Evolutionary conservation across 495 filamentous ascomycete species (phyloP), one percentile per base, ranked within the genome.

Genomic region (Tuber calosporum): DNA sequence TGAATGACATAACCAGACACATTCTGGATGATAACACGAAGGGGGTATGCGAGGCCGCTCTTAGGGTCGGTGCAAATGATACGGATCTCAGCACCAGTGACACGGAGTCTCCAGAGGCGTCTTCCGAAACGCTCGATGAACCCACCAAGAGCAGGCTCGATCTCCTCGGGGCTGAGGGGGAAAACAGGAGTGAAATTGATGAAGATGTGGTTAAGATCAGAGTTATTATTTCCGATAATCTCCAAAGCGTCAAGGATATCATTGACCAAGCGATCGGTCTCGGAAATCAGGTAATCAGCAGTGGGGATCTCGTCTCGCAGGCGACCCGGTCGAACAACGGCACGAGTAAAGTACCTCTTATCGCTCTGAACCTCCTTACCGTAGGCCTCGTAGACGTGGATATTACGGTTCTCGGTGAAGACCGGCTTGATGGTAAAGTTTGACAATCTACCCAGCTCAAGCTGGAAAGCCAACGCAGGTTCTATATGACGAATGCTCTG

Each of bases 151-250:
- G 95, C 95, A 83, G 96, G 88, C 84, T 98, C 93, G 40, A 99
- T 93, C 84, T 97, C 94, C 71, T 89, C 83, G 17, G 95, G 93
- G 82, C 92, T 86, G 48, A 99, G 88, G 80, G 93, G 93, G 89
- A 99, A 98, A 69, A 97, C 92, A 17, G 91, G 91, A 0, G 91
- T 92, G 86, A 99, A 99, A 87, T 99, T 97, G 86, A 99, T 93
- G 87, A 98, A 99, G 88, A 99, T 97, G 86, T 99, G 96, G 86
- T 99, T 99, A 79, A 99, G 87, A 86, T 99, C 95, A 67, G 95
- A 97, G 86, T 97, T 94, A 87, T 96, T 98, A 87, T 96, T 97
- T 73, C 96, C 96, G 80, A 97, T 94, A 79, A 99, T 96, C 87
- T 99, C 95, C 72, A 99, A 84, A 26, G 95, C 96, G 83, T 98